Percentiles rank a stretch among this genome's conserved stretches.
These are phyloP conservation scores for Scortechinia acanthostroma DNA, from an alignment of 2,329 filamentous ascomycete genomes.

Conservation along the genomic window DNA sequence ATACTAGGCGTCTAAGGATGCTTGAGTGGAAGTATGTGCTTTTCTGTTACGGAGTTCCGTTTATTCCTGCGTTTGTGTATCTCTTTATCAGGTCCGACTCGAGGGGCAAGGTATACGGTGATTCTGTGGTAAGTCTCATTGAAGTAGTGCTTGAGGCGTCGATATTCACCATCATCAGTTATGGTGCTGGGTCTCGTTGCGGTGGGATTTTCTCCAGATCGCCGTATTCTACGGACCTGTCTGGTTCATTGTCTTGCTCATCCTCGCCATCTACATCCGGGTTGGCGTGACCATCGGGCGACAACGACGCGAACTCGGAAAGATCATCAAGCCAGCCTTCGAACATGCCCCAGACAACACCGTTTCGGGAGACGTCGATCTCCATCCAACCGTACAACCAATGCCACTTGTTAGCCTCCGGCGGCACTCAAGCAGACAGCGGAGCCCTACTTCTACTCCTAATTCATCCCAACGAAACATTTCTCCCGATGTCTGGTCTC, in stretches of 20 bases:
- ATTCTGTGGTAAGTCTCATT: slow-evolving; percentile 39
- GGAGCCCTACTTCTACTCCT: too few relatives aligned
- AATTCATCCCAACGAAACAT: not conserved
- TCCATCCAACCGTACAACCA: not conserved
- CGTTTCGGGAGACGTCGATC: not conserved
- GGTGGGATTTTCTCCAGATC: slow-evolving; percentile 43
- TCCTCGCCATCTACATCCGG: not conserved
- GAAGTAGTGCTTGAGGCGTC: too few relatives aligned
- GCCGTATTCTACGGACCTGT: slow-evolving; percentile 40
- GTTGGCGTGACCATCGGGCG: not conserved
- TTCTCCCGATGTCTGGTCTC: too few relatives aligned
- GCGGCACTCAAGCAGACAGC: too few relatives aligned
- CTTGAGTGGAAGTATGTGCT: slow-evolving; percentile 46
- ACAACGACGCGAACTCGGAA: not conserved
- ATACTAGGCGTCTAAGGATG: slow-evolving; percentile 35
- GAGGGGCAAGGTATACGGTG: slow-evolving; percentile 22
- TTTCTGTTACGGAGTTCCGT: slow-evolving; percentile 46
- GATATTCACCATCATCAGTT: too few relatives aligned
- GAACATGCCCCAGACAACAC: not conserved
- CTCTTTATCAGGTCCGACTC: slow-evolving; percentile 34
- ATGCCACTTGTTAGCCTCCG: too few relatives aligned
- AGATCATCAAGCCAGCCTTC: not conserved
- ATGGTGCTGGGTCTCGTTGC: slow-evolving; percentile 46
- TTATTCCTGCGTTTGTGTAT: slow-evolving; percentile 42
- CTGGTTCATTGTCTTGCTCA: slow-evolving; percentile 17